Evolutionary conservation across 495 filamentous ascomycete species (phyloP), one percentile per base, ranked within the genome.

Genomic region (Chaetomium cochliodes): DNA sequence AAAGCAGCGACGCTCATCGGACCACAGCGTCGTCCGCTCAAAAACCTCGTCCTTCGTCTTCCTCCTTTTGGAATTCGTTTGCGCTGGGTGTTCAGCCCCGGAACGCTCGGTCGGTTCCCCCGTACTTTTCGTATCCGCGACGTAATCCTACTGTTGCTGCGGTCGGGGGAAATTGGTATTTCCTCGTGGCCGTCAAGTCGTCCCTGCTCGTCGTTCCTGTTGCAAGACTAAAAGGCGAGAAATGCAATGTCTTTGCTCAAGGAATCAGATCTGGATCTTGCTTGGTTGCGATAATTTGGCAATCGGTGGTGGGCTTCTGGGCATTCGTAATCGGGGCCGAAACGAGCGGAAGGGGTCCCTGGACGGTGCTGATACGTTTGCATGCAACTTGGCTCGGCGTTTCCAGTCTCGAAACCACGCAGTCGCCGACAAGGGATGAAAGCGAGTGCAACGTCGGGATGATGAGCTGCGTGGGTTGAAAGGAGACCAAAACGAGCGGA

Each of bases 261-360:
- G 2, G 15, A 44, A 2, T 51, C 59, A 6, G 8, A 9, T 42
- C n/a, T 28, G 33, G 11, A 2, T 41, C 5, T 15, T 44, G 8
- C 16, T 44, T 44, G 11, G 15, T 18, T 28, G 11, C 11, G 33
- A 37, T 37, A 37, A 6, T 42, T 61, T n/a, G 13, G 9, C 12
- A 16, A 52, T 15, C 8, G 20, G 18, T 50, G 11, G n/a, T 47
- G n/a, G 60, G 25, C 33, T n/a, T 25, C 22, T 30, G n/a, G 28
- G 49, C 37, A 15, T 62, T 52, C 60, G 60, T 44, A 53, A 63
- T 49, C 49, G 41, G 13, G 41, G 20, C 23, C 49, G 7, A 63
- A 63, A 56, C 60, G 60, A 63, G 60, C 60, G 60, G 23, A 56
- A 49, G 42, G 60, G 60, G 49, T 33, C 50, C 22, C 25, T 30